These are phyloP conservation scores for Furcasterigmium sp. DNA, from an alignment of 2,329 filamentous ascomycete species.

Conservation along the genomic window DNA sequence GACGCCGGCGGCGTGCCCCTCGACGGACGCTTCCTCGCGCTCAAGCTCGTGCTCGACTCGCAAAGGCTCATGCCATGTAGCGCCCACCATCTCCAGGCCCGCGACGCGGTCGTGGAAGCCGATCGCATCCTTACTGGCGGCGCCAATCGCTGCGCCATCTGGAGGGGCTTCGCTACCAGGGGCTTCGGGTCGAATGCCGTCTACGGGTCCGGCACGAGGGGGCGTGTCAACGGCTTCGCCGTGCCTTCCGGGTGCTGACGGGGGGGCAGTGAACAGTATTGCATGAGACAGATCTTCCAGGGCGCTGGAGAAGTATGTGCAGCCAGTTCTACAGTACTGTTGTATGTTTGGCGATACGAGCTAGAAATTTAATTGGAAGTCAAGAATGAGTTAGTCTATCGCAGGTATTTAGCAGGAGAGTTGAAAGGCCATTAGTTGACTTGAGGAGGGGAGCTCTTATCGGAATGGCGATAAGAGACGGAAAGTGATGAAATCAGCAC, in stretches of 20 bases:
- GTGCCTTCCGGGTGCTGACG: not conserved
- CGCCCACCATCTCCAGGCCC: constrained; percentile 40
- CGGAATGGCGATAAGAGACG: no score
- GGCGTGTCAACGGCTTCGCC: constrained; percentile 2
- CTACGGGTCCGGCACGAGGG: not conserved
- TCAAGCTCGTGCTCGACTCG: constrained; percentile 43
- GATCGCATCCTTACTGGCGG: constrained; percentile 41
- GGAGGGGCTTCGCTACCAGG: constrained; percentile 45
- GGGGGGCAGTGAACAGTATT: no score
- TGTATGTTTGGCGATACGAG: no score
- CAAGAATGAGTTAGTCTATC: no score
- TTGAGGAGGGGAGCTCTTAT: no score
- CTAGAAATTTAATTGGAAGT: no score
- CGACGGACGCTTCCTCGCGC: constrained; percentile 39
- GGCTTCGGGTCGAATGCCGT: constrained; percentile 34
- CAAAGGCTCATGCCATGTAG: constrained; percentile 48
- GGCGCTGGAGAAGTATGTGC: no score
- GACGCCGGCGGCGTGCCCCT: constrained; percentile 34
- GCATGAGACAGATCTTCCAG: no score
- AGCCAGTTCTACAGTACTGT: no score
- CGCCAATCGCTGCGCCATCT: constrained; percentile 40
- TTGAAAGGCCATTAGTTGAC: no score
- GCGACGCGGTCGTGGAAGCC: constrained; percentile 44
- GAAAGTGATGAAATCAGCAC: constrained; percentile 3
- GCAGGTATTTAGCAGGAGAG: no score